Evolutionary conservation across 192 early-diverging fungal species (phyloP).

Genomic region (Coemansia sp.): DNA sequence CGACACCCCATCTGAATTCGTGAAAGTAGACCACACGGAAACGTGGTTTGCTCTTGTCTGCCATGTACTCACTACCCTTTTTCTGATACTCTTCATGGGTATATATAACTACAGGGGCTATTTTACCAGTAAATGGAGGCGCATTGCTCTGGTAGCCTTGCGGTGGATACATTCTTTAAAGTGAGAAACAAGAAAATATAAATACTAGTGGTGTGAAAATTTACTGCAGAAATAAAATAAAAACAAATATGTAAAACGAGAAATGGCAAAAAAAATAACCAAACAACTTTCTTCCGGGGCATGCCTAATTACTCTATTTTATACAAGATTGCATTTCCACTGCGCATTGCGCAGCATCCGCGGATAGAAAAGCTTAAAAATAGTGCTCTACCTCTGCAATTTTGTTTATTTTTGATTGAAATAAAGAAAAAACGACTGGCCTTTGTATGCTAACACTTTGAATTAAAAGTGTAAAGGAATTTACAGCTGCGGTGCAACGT

Average conservation of each 20-base stretch:
- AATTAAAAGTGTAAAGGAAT: too few relatives aligned
- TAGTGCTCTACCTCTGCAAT: too few relatives aligned
- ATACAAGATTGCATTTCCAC: too few relatives aligned
- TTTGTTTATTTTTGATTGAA: too few relatives aligned
- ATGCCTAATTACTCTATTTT: too few relatives aligned
- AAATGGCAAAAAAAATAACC: not conserved
- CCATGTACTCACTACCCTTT: not conserved
- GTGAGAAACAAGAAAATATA: too few relatives aligned
- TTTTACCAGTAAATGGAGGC: not conserved
- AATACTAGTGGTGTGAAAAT: too few relatives aligned
- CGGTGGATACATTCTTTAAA: not conserved
- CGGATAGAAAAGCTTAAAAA: too few relatives aligned
- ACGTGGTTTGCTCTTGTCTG: not conserved
- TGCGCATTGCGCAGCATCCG: too few relatives aligned
- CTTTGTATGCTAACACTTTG: not conserved
- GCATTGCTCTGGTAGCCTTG: not conserved
- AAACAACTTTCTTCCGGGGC: too few relatives aligned
- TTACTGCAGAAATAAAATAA: not conserved
- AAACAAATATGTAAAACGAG: not conserved
- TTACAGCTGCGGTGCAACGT: too few relatives aligned
- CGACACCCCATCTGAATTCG: not conserved
- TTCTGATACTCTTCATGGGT: not conserved
- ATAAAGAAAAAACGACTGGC: too few relatives aligned
- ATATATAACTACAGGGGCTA: not conserved
- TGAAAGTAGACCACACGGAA: not conserved